Evolutionary conservation across 176 grass and related monocot genomes (phyloP).

Genomic region (Cenchrus purpureus): DNA sequence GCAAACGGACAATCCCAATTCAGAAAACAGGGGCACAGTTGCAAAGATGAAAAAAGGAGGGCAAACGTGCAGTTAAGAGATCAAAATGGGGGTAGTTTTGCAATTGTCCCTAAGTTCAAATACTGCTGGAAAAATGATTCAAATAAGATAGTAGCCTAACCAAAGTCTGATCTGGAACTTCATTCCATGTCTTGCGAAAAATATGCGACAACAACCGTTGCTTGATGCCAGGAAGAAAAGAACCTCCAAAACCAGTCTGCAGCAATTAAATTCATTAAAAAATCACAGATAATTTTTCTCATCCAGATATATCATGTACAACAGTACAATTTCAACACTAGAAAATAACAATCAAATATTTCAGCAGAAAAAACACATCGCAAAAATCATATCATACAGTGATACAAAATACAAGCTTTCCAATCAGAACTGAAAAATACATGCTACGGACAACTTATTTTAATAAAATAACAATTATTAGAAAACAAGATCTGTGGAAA

Average conservation of each 20-base stretch:
- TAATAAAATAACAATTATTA: too few relatives aligned
- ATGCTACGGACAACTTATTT: neutral
- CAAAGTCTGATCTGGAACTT: conserved; percentile 74
- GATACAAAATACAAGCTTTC: neutral
- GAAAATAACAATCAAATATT: conserved; percentile 5
- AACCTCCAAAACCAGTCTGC: conserved; percentile 59
- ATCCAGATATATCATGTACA: neutral
- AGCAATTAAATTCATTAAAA: conserved; percentile 44
- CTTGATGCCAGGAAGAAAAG: conserved; percentile 92
- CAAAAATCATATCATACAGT: neutral
- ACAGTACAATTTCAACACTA: neutral
- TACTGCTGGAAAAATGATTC: conserved; percentile 23
- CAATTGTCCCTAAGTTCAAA: neutral
- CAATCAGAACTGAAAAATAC: neutral
- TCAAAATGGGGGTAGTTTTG: too few relatives aligned
- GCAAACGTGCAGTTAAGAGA: too few relatives aligned
- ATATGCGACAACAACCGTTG: conserved; percentile 89
- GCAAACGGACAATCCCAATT: too few relatives aligned
- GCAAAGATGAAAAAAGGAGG: too few relatives aligned
- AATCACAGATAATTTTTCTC: neutral
- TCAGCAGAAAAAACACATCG: neutral
- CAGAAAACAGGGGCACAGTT: too few relatives aligned
- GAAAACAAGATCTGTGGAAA: too few relatives aligned
- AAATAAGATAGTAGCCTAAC: conserved; percentile 55
- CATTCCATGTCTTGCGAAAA: conserved; percentile 88